These are phyloP conservation scores for Nemania bipapillata DNA, from an alignment of 2,329 filamentous ascomycete genomes.

Conservation along the genomic window DNA sequence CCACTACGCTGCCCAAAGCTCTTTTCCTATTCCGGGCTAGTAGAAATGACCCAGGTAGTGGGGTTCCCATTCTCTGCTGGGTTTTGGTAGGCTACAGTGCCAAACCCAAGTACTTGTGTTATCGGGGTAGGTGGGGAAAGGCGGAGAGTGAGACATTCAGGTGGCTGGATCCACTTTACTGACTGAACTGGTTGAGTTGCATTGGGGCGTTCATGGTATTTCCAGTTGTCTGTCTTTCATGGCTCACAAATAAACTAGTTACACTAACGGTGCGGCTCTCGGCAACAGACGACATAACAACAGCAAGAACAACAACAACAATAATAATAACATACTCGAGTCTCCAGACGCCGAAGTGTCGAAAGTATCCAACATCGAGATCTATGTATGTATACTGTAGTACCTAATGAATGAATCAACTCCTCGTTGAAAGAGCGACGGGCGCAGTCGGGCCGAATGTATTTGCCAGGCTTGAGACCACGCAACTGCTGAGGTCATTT, in stretches of 20 bases:
- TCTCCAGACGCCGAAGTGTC: not conserved
- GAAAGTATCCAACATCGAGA: constrained; percentile 5
- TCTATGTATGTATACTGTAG: not conserved
- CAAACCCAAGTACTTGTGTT: too few species aligned
- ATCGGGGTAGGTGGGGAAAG: not conserved
- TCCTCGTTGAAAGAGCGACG: constrained; percentile 78
- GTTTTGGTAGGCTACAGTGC: not conserved
- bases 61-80: not conserved
- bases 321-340: not conserved
- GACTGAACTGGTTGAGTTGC: not conserved
- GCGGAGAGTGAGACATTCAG: not conserved
- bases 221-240: not conserved
- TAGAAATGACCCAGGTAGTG: not conserved
- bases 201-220: constrained; percentile 8
- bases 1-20: constrained; percentile 4
- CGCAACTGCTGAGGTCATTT: constrained; percentile 74
- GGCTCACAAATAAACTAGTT: not conserved
- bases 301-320: not conserved
- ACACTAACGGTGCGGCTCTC: constrained; percentile 4
- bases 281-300: not conserved
- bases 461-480: constrained; percentile 73
- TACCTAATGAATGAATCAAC: constrained; percentile 76
- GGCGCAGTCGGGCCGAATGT: constrained; percentile 72
- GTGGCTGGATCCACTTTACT: not conserved
- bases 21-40: not conserved